Evolutionary conservation across 441 rosid genomes (phyloP).

Genomic region (Euphorbia corollata): DNA sequence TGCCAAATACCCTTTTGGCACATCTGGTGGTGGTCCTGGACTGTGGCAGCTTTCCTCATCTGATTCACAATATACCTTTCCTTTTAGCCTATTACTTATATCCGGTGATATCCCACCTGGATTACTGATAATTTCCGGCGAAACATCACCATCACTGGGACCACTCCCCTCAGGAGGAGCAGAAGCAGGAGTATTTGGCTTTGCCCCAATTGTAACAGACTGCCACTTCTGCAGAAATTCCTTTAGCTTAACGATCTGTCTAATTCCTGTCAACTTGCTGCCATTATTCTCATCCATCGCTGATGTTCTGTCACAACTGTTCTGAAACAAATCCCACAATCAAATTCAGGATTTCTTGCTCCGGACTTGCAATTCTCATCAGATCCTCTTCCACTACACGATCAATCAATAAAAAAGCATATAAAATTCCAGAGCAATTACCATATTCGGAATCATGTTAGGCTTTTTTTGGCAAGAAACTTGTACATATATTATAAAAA

Average conservation of each 20-base stretch:
- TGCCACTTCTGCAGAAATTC: constrained; percentile 86
- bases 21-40: constrained; percentile 68
- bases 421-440: background rate
- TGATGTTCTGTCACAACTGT: constrained; percentile 23
- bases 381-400: constrained; percentile 37
- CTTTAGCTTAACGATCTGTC: constrained; percentile 73
- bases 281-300: constrained; percentile 53
- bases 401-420: background rate
- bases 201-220: constrained; percentile 47
- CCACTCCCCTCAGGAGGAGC: background rate
- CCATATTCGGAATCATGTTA: background rate
- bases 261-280: constrained; percentile 59
- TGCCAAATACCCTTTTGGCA: constrained; percentile 77
- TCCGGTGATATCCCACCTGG: constrained; percentile 35
- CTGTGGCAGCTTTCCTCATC: constrained; percentile 71
- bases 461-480: background rate
- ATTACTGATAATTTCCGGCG: constrained; percentile 35
- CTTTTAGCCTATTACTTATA: constrained; percentile 36
- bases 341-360: constrained; percentile 23
- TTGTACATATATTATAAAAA: background rate
- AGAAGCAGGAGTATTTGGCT: constrained; percentile 13
- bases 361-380: constrained; percentile 31
- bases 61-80: constrained; percentile 47
- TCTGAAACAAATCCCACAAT: constrained; percentile 23
- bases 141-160: constrained; percentile 25